Percentiles rank a stretch among this genome's conserved stretches.
Evolutionary conservation across 305 asterid species (phyloP).

Genomic region (Andrographis paniculata): DNA sequence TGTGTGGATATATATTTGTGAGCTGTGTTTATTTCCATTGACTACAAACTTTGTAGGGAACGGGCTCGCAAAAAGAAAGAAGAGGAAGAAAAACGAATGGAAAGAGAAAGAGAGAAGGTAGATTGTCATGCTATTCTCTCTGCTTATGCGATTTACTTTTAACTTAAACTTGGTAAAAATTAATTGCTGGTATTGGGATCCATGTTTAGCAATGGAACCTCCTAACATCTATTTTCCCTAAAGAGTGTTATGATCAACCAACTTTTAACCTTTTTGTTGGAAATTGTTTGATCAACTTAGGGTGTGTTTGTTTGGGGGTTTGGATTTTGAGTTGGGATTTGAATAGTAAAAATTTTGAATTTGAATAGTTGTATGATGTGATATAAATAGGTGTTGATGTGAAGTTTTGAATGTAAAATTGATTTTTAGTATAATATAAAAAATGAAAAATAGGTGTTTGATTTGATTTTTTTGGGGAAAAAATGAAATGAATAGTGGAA

Average conservation of each 20-base stretch:
- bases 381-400: too few species aligned
- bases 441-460: too few species aligned
- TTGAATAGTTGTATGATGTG: too few species aligned
- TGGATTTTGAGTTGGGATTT: too few species aligned
- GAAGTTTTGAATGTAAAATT: too few species aligned
- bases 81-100: conserved; percentile 92
- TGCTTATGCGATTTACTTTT: conserved; percentile 7
- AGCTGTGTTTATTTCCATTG: conserved; percentile 3
- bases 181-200: conserved; percentile 1
- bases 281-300: too few species aligned
- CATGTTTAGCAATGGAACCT: conserved; percentile 7
- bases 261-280: conserved; percentile 4
- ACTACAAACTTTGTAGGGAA: conserved; percentile 51
- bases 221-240: not conserved
- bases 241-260: conserved; percentile 1
- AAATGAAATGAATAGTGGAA: too few species aligned
- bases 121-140: conserved; percentile 12
- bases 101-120: conserved; percentile 95
- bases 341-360: too few species aligned
- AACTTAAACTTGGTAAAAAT: not conserved
- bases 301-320: too few species aligned
- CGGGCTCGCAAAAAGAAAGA: conserved; percentile 97
- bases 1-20: not conserved
- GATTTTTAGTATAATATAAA: too few species aligned
- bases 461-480: too few species aligned